Percentiles rank a stretch among this genome's conserved stretches.
phyloP scores from a whole-genome alignment of 805 yeast species.

The Cyberlindnera meyerae region DNA sequence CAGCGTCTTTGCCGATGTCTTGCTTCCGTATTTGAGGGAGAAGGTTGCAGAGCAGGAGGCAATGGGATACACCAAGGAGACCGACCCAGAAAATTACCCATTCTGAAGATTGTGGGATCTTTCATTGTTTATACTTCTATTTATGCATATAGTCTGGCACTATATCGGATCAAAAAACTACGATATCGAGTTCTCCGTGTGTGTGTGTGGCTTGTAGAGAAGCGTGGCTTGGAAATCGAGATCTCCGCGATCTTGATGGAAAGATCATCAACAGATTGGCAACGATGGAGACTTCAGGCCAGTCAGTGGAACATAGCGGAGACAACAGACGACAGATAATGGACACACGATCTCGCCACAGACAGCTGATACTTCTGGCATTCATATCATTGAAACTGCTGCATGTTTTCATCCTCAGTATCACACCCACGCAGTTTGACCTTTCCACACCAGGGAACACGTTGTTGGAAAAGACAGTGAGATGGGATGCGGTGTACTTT shows the following conservation, averaged over 20 bases:
- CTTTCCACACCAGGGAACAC: constrained; percentile 10
- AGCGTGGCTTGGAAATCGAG: too few relatives aligned
- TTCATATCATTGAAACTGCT: constrained; percentile 4
- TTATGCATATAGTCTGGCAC: too few relatives aligned
- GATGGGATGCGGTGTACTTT: constrained; percentile 88
- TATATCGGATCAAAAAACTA: too few relatives aligned
- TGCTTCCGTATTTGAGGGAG: constrained; percentile 49
- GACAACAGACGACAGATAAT: too few relatives aligned
- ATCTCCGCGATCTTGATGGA: too few relatives aligned
- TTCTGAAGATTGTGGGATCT: background rate
- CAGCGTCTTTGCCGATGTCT: constrained; percentile 45
- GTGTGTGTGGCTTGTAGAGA: background rate
- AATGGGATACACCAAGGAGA: constrained; percentile 20
- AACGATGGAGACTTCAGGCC: too few relatives aligned
- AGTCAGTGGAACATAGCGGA: too few relatives aligned
- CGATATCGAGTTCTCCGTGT: too few relatives aligned
- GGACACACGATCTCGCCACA: background rate
- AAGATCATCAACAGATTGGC: too few relatives aligned
- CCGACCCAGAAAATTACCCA: constrained; percentile 17
- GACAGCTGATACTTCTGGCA: background rate
- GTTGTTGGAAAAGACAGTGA: constrained; percentile 42
- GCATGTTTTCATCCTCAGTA: constrained; percentile 2
- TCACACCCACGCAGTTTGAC: constrained; percentile 10
- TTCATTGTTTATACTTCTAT: constrained; percentile 3
- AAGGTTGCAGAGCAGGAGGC: constrained; percentile 33